Percentiles rank a stretch among this genome's conserved stretches.
These are phyloP conservation scores for Cladosporium oxysporum DNA, from an alignment of 2,329 filamentous ascomycete genomes.

Conservation along the genomic window DNA sequence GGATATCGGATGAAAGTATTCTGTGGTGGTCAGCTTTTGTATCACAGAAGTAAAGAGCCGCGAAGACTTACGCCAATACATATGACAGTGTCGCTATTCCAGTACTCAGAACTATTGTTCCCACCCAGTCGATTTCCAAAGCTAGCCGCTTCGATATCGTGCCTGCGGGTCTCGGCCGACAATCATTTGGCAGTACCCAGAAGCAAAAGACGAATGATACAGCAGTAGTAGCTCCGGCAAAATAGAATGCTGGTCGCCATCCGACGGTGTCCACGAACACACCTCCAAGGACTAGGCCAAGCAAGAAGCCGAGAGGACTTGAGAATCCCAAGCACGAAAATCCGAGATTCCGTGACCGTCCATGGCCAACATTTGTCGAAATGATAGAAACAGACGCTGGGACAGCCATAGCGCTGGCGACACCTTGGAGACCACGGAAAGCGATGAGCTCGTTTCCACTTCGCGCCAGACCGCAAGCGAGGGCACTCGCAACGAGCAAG, in stretches of 20 bases:
- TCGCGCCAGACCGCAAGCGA: slow-evolving; percentile 46
- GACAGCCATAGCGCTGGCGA: slow-evolving; percentile 37
- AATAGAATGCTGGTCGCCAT: slow-evolving; percentile 56
- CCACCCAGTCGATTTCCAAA: slow-evolving; percentile 56
- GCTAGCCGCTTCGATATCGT: slow-evolving; percentile 28
- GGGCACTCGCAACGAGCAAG: slow-evolving; percentile 45
- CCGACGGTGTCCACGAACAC: slow-evolving; percentile 51
- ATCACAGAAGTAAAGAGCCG: slow-evolving; percentile 26
- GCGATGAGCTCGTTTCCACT: slow-evolving; percentile 27
- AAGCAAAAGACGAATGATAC: slow-evolving; percentile 42
- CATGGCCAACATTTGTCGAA: slow-evolving; percentile 39
- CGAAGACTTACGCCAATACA: slow-evolving; percentile 46
- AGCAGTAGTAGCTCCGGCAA: slow-evolving; percentile 34
- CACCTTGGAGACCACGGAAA: slow-evolving; percentile 29
- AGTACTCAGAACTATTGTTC: slow-evolving; percentile 48
- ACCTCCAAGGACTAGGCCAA: slow-evolving; percentile 55
- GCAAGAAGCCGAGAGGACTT: slow-evolving; percentile 53
- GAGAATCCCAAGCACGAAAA: slow-evolving; percentile 54
- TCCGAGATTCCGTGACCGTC: slow-evolving; percentile 49
- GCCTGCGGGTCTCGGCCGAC: slow-evolving; percentile 25
- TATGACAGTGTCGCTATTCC: slow-evolving; percentile 55
- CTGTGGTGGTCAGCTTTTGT: slow-evolving; percentile 12
- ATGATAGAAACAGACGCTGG: slow-evolving; percentile 54
- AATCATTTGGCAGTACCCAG: slow-evolving; percentile 42
- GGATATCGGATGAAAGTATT: background rate